Evolutionary conservation across 306 rosid species (phyloP).

Genomic region (Pyrus bretschneideri): DNA sequence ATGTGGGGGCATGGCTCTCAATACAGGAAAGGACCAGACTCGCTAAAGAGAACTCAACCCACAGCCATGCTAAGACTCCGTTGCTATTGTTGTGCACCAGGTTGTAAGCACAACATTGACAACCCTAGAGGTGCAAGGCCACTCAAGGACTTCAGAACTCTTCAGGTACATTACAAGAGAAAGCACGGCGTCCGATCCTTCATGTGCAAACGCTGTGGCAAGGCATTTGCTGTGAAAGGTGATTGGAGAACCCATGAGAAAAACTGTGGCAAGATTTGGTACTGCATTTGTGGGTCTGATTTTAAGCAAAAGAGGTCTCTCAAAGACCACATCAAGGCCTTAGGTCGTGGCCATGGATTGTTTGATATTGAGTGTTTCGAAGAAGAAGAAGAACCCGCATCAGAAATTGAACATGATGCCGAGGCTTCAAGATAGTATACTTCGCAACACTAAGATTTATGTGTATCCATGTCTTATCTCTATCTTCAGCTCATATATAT

Average conservation of each 20-base stretch:
- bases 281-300: slow-evolving; percentile 84
- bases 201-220: slow-evolving; percentile 62
- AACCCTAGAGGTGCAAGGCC: slow-evolving; percentile 19
- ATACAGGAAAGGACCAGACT: background rate
- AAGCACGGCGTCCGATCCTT: slow-evolving; percentile 88
- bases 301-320: slow-evolving; percentile 62
- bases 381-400: background rate
- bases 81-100: background rate
- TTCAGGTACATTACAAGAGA: slow-evolving; percentile 86
- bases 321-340: background rate
- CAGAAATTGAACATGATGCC: background rate
- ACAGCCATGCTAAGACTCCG: background rate
- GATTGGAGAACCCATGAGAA: slow-evolving; percentile 98
- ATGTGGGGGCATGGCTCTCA: background rate
- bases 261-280: slow-evolving; percentile 91
- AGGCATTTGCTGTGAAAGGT: slow-evolving; percentile 73
- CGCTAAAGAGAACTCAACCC: background rate
- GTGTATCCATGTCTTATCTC: background rate
- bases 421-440: background rate
- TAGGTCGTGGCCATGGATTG: background rate
- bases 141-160: slow-evolving; percentile 75
- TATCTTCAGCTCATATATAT: background rate
- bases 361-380: background rate
- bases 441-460: background rate
- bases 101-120: background rate